Evolutionary conservation across 2,329 filamentous ascomycete species (phyloP).

Genomic region (Xylaria sp.): DNA sequence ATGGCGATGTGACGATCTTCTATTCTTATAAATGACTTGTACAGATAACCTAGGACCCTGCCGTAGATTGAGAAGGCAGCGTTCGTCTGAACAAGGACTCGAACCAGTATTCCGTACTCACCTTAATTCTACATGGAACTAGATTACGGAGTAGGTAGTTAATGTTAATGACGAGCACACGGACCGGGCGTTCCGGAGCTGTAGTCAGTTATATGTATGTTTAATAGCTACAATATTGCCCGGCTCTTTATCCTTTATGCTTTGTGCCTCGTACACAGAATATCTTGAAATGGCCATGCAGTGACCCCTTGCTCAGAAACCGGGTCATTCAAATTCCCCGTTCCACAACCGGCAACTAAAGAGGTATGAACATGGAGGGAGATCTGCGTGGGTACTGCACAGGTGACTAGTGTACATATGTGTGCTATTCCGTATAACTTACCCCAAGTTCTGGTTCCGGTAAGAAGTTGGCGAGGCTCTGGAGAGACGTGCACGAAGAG

Average conservation of each 20-base stretch:
- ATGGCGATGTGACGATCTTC: conserved; percentile 2
- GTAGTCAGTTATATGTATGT: not conserved
- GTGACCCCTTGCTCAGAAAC: not conserved
- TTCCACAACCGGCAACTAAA: not conserved
- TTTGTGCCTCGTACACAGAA: no score
- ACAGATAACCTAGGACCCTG: conserved; percentile 5
- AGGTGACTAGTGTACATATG: not conserved
- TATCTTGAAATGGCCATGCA: not conserved
- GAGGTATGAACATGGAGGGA: not conserved
- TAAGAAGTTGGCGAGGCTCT: no score
- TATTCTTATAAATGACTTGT: conserved; percentile 6
- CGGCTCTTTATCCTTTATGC: no score
- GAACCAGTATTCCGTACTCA: conserved; percentile 1
- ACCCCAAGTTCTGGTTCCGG: no score
- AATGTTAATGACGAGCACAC: conserved; percentile 13
- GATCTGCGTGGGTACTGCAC: not conserved
- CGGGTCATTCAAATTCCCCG: not conserved
- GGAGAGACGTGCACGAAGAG: no score
- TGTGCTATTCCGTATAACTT: no score
- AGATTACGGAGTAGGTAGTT: conserved; percentile 5
- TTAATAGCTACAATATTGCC: not conserved
- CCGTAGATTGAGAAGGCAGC: conserved; percentile 1
- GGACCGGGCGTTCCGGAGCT: not conserved
- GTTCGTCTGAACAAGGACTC: conserved; percentile 5
- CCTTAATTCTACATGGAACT: conserved; percentile 4